phyloP scores from a whole-genome alignment of 1,284 basidiomycete species.

The Stereum hirsutum region DNA sequence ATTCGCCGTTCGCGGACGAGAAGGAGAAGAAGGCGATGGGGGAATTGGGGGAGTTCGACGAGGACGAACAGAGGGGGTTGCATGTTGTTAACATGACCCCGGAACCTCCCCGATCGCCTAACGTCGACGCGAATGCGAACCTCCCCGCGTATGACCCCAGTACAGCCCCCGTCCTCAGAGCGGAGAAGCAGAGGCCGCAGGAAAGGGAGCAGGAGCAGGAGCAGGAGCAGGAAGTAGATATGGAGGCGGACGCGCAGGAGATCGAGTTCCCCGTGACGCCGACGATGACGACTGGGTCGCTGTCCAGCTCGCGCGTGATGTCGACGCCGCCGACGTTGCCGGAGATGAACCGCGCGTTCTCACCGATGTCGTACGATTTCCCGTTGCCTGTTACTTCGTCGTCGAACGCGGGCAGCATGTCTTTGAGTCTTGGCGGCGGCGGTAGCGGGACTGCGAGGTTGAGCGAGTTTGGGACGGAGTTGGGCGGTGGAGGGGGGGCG shows the following conservation, averaged over 20 bases:
- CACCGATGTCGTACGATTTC: slow-evolving; percentile 26
- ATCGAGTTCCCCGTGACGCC: slow-evolving; percentile 32
- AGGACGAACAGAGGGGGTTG: background rate
- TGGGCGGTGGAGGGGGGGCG: too few species aligned
- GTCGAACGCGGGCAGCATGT: too few species aligned
- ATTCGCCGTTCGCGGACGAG: slow-evolving; percentile 8
- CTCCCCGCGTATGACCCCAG: background rate
- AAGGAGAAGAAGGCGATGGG: background rate
- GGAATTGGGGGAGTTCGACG: background rate
- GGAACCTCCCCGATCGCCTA: too few species aligned
- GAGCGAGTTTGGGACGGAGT: too few species aligned
- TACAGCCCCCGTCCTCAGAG: too few species aligned
- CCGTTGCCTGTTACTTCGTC: slow-evolving; percentile 16
- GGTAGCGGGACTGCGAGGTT: too few species aligned
- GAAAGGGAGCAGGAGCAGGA: slow-evolving; percentile 4
- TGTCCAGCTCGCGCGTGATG: slow-evolving; percentile 31
- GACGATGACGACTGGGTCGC: slow-evolving; percentile 20
- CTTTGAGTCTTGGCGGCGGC: too few species aligned
- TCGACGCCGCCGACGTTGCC: slow-evolving; percentile 45
- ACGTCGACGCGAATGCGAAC: background rate
- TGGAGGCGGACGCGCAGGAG: slow-evolving; percentile 16
- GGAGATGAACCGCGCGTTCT: slow-evolving; percentile 34
- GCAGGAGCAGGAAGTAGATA: slow-evolving; percentile 12
- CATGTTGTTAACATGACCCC: too few species aligned
- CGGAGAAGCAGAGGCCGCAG: slow-evolving; percentile 1